Base-by-base conservation (phyloP, 2,329 filamentous ascomycete genomes). In the Fusarium sp. region DNA sequence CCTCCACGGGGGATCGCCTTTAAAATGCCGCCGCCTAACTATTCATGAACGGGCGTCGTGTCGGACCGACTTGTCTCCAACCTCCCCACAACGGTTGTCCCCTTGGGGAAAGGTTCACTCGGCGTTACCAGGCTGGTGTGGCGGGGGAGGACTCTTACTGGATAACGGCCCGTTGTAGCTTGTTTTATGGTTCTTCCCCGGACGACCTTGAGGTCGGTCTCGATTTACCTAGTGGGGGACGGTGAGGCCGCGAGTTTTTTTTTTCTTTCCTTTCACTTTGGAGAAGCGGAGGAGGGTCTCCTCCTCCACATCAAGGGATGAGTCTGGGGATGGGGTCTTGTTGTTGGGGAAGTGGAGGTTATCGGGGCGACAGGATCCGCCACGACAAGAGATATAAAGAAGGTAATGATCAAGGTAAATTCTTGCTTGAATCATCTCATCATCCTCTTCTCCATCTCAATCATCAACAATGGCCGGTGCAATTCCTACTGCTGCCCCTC, bases 101-200 rank as follows among this genome's bases (percentile, higher is more conserved):
- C 4, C 4, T 55, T 49, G 3, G 1, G 35, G 69, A 6, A 60
- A 53, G 46, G 3, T 0, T 1, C 17, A 2, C 22, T 56, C 33
- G 44, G 35, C 44, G 31, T 12, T 16, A 38, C 20, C 17, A 31
- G 10, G 56, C 27, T 72, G 20, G 70, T 67, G 44, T 29, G 16
- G 8, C 10, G 22, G 7, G 20, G 27, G 5, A 10, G 4, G 12
- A 9, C 1, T 42, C 4, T 38, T 9, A 73, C n/a, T 72, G 70
- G 70, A 16, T 6, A 24, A 38, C 31, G 11, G 5, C 10, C 24
- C 14, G 33, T 20, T 24, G 27, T 73, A 72, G 70, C 66, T 72
- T 72, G 70, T 70, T 73, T 72, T 73, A 72, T 73, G 70, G 70
- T 70, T 62, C 70, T 72, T 60, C 70, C 70, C 70, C 70, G 61